Percentiles rank a stretch among this genome's conserved stretches.
Conservation (phyloP, 2,329 filamentous ascomycete genomes). For the Cladosporium sphaerospermum region DNA sequence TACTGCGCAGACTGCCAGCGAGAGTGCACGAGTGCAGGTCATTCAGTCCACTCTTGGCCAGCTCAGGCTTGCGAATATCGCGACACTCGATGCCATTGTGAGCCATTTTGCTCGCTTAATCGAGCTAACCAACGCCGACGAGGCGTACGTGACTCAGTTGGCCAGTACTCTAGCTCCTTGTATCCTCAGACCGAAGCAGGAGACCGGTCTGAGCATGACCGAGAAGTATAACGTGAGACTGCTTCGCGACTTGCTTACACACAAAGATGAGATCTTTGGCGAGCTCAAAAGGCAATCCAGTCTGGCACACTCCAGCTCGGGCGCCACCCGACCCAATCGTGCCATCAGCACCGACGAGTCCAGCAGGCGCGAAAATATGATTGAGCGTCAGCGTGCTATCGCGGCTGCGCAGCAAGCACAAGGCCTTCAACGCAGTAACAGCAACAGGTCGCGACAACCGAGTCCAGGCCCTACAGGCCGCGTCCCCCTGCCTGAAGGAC, state of each 20-base stretch:
- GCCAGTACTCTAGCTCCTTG: slow-evolving; percentile 74
- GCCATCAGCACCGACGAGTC: slow-evolving; percentile 94
- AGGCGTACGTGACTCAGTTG: slow-evolving; percentile 70
- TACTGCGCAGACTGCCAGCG: slow-evolving; percentile 66
- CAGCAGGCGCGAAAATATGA: slow-evolving; percentile 87
- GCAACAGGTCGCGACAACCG: slow-evolving; percentile 41
- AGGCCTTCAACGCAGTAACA: slow-evolving; percentile 12
- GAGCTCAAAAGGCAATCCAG: slow-evolving; percentile 87
- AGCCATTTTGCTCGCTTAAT: slow-evolving; percentile 97
- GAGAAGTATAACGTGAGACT: slow-evolving; percentile 89
- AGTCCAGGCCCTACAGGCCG: slow-evolving; percentile 35
- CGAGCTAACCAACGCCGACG: slow-evolving; percentile 92
- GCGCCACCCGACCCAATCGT: slow-evolving; percentile 56
- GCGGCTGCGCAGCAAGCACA: slow-evolving; percentile 39
- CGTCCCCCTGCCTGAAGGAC: slow-evolving; percentile 18
- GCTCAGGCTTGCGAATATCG: slow-evolving; percentile 92
- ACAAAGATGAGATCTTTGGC: slow-evolving; percentile 93
- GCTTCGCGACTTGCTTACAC: slow-evolving; percentile 81
- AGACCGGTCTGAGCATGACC: slow-evolving; percentile 89
- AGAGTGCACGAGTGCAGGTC: slow-evolving; percentile 76
- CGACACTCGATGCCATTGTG: slow-evolving; percentile 95
- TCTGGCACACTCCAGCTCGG: slow-evolving; percentile 59
- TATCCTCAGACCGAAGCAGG: slow-evolving; percentile 76
- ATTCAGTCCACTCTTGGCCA: slow-evolving; percentile 94
- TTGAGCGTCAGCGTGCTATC: slow-evolving; percentile 81